phyloP scores from a whole-genome alignment of 257 asterid genomes.

The Anisodus tanguticus region DNA sequence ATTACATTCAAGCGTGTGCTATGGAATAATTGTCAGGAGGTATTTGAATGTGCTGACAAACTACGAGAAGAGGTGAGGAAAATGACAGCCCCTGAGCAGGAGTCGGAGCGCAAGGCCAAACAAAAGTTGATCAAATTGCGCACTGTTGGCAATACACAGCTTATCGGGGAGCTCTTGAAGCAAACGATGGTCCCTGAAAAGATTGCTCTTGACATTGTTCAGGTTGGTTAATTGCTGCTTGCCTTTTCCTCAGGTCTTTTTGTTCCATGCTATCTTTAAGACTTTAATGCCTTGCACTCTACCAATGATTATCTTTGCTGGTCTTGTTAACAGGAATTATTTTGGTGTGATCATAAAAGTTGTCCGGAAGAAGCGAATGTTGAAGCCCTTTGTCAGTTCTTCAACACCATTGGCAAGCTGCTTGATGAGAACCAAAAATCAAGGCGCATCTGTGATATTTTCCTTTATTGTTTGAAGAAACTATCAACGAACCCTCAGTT shows the following conservation, averaged over 20 bases:
- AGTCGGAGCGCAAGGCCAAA: constrained; percentile 75
- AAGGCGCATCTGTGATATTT: constrained; percentile 60
- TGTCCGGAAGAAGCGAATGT: constrained; percentile 93
- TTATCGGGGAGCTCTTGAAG: constrained; percentile 92
- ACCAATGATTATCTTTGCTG: background rate
- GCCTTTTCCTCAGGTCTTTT: background rate
- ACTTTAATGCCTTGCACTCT: background rate
- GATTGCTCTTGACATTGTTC: constrained; percentile 88
- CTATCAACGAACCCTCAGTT: constrained; percentile 73
- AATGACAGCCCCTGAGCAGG: constrained; percentile 87
- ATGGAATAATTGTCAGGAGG: constrained; percentile 79
- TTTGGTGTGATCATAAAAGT: constrained; percentile 58
- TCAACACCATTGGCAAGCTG: constrained; percentile 83
- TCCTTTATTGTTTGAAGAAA: constrained; percentile 71
- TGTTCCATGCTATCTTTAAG: no score
- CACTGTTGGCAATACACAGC: constrained; percentile 87
- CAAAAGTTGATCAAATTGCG: constrained; percentile 79
- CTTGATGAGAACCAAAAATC: constrained; percentile 78
- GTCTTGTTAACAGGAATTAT: constrained; percentile 56
- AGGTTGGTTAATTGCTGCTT: constrained; percentile 61
- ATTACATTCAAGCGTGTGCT: constrained; percentile 76
- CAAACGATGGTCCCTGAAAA: constrained; percentile 88
- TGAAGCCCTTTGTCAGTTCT: constrained; percentile 94
- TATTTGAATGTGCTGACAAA: constrained; percentile 77
- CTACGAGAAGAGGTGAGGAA: constrained; percentile 78